Base-by-base conservation (phyloP, 1,284 basidiomycete genomes). In the Rhodotorula mucilaginosa region DNA sequence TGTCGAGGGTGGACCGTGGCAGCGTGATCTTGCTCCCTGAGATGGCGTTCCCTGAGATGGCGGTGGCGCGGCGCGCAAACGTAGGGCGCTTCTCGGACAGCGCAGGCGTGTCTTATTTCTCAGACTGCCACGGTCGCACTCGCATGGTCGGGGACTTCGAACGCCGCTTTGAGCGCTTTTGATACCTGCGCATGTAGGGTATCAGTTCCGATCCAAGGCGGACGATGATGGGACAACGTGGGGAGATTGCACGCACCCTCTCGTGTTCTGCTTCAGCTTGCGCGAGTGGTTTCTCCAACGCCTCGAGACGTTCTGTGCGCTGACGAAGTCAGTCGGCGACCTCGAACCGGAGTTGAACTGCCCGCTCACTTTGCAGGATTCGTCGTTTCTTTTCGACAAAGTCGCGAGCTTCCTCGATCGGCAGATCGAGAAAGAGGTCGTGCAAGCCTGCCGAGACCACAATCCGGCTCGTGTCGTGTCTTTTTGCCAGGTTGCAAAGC, bases 381-480 rank as follows among this genome's bases (percentile, higher is more conserved):
- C 12, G 48, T 21, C 44, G 54, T 18, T 66, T 54, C 34, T 63
- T 68, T 39, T 62, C 16, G 12, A 73, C 59, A 19, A 73, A 73
- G 0, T n/a, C 44, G 2, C 31, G 57, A 4, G 72, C 68, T 48
- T 57, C 6, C 16, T 70, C 68, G 10, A 73, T 19, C 0, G 62
- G 57, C 23, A 73, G 46, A 10, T 70, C 69, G 39, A 73, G 62
- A 39, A 64, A 73, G 26, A 73, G 57, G 51, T 73, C 69, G 19
- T 73, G 65, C 5, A 68, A 0, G 5, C 72, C 72, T 0, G 63
- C 58, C 5, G 65, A 51, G 44, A 58, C 16, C 34, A 73, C 65
- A 21, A 73, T 58, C 1, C 46, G 52, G 26, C 39, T 46, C 29
- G 69, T 70, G 10, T 73, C 64, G 16, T 68, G 39, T 0, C 73